phyloP scores from a whole-genome alignment of 495 filamentous ascomycete genomes.

The Xylaria longipes region DNA sequence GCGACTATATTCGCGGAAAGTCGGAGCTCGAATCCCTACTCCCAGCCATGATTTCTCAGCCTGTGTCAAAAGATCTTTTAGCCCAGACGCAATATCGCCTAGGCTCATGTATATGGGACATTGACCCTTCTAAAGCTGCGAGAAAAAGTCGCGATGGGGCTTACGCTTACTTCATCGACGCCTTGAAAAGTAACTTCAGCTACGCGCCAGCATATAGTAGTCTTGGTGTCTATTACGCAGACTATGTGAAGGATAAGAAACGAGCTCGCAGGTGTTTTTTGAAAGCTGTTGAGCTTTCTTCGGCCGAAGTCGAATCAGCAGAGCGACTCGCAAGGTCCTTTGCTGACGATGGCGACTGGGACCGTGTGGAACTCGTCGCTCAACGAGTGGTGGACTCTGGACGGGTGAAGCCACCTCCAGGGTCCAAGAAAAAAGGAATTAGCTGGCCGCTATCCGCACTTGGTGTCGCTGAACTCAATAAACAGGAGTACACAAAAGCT shows the following conservation, averaged over 20 bases:
- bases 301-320: conserved; percentile 85
- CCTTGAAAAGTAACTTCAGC: conserved; percentile 86
- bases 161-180: conserved; percentile 81
- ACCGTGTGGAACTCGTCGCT: conserved; percentile 89
- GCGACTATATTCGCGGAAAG: conserved; percentile 69
- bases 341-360: conserved; percentile 91
- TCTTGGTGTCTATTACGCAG: conserved; percentile 92
- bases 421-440: conserved; percentile 85
- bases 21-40: conserved; percentile 74
- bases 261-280: conserved; percentile 91
- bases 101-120: conserved; percentile 86
- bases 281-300: conserved; percentile 93
- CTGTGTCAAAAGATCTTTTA: conserved; percentile 68
- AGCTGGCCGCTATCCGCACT: conserved; percentile 98
- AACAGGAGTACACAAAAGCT: conserved; percentile 85
- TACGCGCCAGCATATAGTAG: conserved; percentile 92
- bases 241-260: conserved; percentile 85
- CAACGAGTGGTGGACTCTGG: conserved; percentile 93
- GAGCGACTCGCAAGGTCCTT: conserved; percentile 85
- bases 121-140: conserved; percentile 70
- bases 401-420: conserved; percentile 84
- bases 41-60: conserved; percentile 38
- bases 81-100: conserved; percentile 87
- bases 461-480: conserved; percentile 95
- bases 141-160: conserved; percentile 75